Evolutionary conservation across 2,329 filamentous ascomycete genomes (phyloP).

Genomic region (Hypomyces perniciosus): DNA sequence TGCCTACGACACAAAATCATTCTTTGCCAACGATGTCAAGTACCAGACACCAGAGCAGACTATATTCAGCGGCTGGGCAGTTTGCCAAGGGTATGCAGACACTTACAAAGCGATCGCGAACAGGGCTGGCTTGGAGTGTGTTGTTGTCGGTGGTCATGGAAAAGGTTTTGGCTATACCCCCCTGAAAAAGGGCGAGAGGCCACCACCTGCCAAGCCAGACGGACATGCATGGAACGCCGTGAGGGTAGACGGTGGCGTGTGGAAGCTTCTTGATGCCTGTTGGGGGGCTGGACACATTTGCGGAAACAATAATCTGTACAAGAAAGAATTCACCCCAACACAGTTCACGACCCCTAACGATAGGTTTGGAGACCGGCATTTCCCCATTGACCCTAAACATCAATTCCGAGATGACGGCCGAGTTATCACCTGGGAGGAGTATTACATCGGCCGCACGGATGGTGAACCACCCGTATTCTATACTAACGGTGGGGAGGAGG

Average conservation of each 20-base stretch:
- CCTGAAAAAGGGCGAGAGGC: constrained; percentile 55
- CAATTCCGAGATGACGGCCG: constrained; percentile 73
- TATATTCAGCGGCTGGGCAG: constrained; percentile 70
- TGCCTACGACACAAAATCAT: constrained; percentile 71
- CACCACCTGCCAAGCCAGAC: constrained; percentile 56
- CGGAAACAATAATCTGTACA: constrained; percentile 50
- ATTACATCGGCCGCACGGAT: constrained; percentile 57
- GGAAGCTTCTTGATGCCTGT: constrained; percentile 88
- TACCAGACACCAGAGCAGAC: constrained; percentile 65
- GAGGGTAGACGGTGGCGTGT: constrained; percentile 74
- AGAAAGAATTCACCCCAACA: constrained; percentile 59
- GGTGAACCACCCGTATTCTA: constrained; percentile 45
- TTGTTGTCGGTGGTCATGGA: constrained; percentile 71
- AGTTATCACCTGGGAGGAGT: constrained; percentile 71
- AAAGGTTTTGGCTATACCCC: constrained; percentile 74
- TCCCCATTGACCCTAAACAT: constrained; percentile 58
- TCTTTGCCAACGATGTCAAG: constrained; percentile 67
- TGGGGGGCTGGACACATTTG: constrained; percentile 80
- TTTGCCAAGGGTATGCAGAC: constrained; percentile 87
- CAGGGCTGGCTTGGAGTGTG: constrained; percentile 70
- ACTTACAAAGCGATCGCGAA: constrained; percentile 74
- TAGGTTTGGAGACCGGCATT: constrained; percentile 75
- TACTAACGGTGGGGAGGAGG: constrained; percentile 41
- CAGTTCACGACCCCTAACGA: constrained; percentile 63
- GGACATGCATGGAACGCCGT: constrained; percentile 94